Percentiles rank a stretch among this genome's conserved stretches.
Evolutionary conservation across 176 grass and related monocot genomes (phyloP).

Genomic region (Ensete ventricosum): DNA sequence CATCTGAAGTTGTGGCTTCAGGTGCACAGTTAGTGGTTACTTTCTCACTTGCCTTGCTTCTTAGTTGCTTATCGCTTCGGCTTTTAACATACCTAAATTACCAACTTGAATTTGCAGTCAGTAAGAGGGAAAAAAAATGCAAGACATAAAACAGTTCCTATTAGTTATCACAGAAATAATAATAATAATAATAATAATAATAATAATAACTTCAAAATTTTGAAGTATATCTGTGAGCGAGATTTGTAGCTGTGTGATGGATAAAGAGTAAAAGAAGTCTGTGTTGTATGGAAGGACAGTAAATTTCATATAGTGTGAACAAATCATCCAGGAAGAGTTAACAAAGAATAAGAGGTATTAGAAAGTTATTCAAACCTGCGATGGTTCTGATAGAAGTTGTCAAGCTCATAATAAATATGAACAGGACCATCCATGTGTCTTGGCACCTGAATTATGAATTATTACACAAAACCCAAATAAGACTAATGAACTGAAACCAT

Average conservation of each 20-base stretch:
- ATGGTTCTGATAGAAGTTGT: conserved; percentile 92
- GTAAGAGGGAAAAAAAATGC: neutral
- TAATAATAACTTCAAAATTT: too few species aligned
- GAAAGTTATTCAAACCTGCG: conserved; percentile 41
- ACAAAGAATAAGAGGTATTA: neutral
- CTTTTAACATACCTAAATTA: conserved; percentile 65
- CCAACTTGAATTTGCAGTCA: neutral
- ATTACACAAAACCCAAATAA: conserved; percentile 7
- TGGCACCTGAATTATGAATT: conserved; percentile 39
- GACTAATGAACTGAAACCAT: conserved; percentile 9
- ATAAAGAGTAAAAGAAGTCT: neutral
- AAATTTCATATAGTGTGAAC: neutral
- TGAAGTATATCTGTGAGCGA: too few species aligned
- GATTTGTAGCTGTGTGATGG: too few species aligned
- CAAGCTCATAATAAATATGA: conserved; percentile 74
- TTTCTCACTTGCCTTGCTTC: conserved; percentile 26
- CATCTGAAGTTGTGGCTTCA: conserved; percentile 35
- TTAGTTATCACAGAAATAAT: too few species aligned
- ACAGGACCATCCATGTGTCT: conserved; percentile 71
- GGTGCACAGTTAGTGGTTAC: conserved; percentile 54
- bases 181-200: too few species aligned
- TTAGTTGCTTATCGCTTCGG: conserved; percentile 75
- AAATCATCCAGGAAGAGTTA: neutral
- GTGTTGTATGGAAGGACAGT: neutral
- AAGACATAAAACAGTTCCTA: neutral